These are phyloP conservation scores for Globisporangium spinosum DNA, from an alignment of 352 stramenopile species.

Conservation along the genomic window DNA sequence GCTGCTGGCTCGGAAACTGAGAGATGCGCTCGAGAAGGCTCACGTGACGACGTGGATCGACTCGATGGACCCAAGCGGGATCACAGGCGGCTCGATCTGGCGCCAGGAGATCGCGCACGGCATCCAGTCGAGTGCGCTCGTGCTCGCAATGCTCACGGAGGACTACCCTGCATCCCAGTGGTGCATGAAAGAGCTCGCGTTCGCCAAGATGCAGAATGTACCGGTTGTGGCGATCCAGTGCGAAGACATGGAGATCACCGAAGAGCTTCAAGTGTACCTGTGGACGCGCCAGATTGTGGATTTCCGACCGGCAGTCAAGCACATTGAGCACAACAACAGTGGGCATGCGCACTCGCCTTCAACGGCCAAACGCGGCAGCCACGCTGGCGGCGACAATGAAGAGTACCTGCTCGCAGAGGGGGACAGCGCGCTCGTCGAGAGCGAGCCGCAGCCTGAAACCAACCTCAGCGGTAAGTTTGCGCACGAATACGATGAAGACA, in stretches of 20 bases:
- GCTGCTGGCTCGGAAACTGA: constrained; percentile 56
- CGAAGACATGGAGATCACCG: constrained; percentile 76
- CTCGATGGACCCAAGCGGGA: constrained; percentile 77
- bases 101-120: constrained; percentile 76
- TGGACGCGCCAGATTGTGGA: constrained; percentile 85
- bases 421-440: constrained; percentile 7
- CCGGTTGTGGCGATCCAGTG: constrained; percentile 83
- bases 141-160: constrained; percentile 67
- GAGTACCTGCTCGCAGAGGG: constrained; percentile 9
- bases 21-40: constrained; percentile 59
- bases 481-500: constrained; percentile 56
- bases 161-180: constrained; percentile 77
- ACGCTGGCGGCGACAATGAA: constrained; percentile 15
- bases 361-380: constrained; percentile 5
- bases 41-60: constrained; percentile 86
- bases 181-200: constrained; percentile 87
- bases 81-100: constrained; percentile 76
- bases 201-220: constrained; percentile 83
- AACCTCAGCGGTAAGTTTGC: constrained; percentile 16
- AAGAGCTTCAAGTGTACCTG: constrained; percentile 84
- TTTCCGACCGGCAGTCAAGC: constrained; percentile 50
- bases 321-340: not conserved
- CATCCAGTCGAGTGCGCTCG: constrained; percentile 69
- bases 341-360: not conserved
- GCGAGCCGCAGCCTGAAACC: constrained; percentile 11